Conservation (phyloP, 495 filamentous ascomycete genomes). For the Xylaria longipes region DNA sequence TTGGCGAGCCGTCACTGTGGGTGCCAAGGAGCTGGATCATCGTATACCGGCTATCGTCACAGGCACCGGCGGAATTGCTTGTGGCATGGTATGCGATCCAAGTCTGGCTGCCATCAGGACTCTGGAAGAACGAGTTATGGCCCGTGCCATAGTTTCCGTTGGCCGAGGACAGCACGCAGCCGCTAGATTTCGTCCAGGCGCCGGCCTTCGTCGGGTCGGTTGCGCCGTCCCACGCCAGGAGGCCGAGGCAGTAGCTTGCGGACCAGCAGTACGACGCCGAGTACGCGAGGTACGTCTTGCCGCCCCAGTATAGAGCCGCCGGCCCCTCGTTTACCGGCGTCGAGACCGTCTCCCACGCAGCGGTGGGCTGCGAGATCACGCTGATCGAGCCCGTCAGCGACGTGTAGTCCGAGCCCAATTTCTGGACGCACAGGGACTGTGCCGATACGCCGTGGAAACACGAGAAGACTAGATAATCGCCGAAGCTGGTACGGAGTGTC, state of each 20-base stretch:
- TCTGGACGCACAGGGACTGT: constrained; percentile 55
- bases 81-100: constrained; percentile 62
- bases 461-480: constrained; percentile 54
- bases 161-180: constrained; percentile 41
- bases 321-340: constrained; percentile 65
- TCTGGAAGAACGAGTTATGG: constrained; percentile 58
- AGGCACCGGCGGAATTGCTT: constrained; percentile 45
- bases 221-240: constrained; percentile 51
- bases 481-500: constrained; percentile 44
- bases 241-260: constrained; percentile 56
- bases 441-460: constrained; percentile 48
- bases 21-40: constrained; percentile 54
- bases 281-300: constrained; percentile 56
- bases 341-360: constrained; percentile 56
- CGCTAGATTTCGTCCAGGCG: constrained; percentile 54
- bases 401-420: constrained; percentile 34
- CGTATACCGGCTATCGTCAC: constrained; percentile 57
- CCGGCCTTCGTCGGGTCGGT: constrained; percentile 45
- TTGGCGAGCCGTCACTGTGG: constrained; percentile 53
- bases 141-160: constrained; percentile 63
- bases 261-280: constrained; percentile 62
- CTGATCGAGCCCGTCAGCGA: constrained; percentile 39
- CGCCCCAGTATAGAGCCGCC: constrained; percentile 52
- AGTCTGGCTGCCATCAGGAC: constrained; percentile 55
- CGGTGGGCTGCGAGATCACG: constrained; percentile 52